Evolutionary conservation across 768 basidiomycete genomes (phyloP).

Genomic region (Kwoniella dendrophila): DNA sequence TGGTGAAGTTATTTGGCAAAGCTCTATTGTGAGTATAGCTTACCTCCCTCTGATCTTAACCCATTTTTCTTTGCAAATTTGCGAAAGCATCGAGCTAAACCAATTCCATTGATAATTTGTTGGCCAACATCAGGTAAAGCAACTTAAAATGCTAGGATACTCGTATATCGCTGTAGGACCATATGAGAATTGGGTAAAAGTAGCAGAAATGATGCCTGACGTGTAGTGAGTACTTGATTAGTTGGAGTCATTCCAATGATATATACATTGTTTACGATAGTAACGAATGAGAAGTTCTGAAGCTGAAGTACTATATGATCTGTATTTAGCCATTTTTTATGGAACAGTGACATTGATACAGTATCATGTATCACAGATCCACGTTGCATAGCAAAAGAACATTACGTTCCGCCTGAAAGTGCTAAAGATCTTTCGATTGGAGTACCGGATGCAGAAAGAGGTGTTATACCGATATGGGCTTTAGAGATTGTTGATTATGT

Average conservation of each 20-base stretch:
- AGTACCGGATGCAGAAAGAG: slow-evolving; percentile 48
- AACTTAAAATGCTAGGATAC: slow-evolving; percentile 28
- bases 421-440: slow-evolving; percentile 32
- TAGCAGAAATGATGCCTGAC: slow-evolving; percentile 52
- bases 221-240: slow-evolving; percentile 49
- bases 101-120: too few relatives aligned
- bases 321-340: slow-evolving; percentile 31
- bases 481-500: slow-evolving; percentile 51
- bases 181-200: slow-evolving; percentile 45
- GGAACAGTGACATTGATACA: slow-evolving; percentile 40
- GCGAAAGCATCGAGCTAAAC: too few relatives aligned
- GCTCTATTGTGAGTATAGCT: slow-evolving; percentile 17
- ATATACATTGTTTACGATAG: too few relatives aligned
- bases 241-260: background rate
- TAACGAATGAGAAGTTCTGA: too few relatives aligned
- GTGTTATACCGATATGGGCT: slow-evolving; percentile 50
- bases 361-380: slow-evolving; percentile 52
- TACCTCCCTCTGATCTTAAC: too few relatives aligned
- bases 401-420: slow-evolving; percentile 39
- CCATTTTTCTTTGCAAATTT: too few relatives aligned
- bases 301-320: too few relatives aligned
- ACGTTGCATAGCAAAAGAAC: slow-evolving; percentile 44
- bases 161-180: slow-evolving; percentile 34
- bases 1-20: slow-evolving; percentile 44
- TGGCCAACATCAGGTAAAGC: slow-evolving; percentile 38